Base-by-base conservation (phyloP, 2,329 filamentous ascomycete species). In the Aspergillus phoenicis region DNA sequence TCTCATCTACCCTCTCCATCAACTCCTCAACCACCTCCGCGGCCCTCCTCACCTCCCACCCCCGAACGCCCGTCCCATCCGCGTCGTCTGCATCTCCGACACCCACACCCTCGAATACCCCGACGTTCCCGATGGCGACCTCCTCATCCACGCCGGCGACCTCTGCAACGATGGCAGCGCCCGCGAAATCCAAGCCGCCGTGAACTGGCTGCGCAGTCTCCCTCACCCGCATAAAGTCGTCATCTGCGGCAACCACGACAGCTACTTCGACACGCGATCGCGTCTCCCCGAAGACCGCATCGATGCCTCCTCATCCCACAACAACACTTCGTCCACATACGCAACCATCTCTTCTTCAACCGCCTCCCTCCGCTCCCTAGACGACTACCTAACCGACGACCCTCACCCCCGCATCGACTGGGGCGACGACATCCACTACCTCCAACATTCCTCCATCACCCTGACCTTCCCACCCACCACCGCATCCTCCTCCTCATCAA, bases 61-160 rank as follows among this genome's bases (percentile, higher is more conserved):
- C 2, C 80, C 80, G 33, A 79, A 82, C 47, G 66, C 73, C 58
- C 80, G 79, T 1, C 78, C 85, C 6, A 85, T 97, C 71, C 87
- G 88, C 62, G 84, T 97, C 26, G 91, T 97, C 64, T 96, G 91
- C 77, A 87, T 97, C 65, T 94, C 92, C 8, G 94, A 97, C 78
- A 97, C 94, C 0, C 94, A 97, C 78, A 68, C 81, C n/a, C 82
- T 96, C 0, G 66, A 75, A 66, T 75, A 73, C 65, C 45, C 62
- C 11, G 68, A 75, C 36, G 64, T 79, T 3, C 92, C 93, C 0
- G 77, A 84, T 8, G 93, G 93, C 59, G 93, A 97, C 74, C 82
- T 97, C 22, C 85, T 98, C 52, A 90, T 98, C 68, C 94, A 97
- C 73, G 91, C 92, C 2, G 94, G 94, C 39, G 94, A 98, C 77